phyloP scores from a whole-genome alignment of 129 eudicot genomes.

The Apium graveolens region DNA sequence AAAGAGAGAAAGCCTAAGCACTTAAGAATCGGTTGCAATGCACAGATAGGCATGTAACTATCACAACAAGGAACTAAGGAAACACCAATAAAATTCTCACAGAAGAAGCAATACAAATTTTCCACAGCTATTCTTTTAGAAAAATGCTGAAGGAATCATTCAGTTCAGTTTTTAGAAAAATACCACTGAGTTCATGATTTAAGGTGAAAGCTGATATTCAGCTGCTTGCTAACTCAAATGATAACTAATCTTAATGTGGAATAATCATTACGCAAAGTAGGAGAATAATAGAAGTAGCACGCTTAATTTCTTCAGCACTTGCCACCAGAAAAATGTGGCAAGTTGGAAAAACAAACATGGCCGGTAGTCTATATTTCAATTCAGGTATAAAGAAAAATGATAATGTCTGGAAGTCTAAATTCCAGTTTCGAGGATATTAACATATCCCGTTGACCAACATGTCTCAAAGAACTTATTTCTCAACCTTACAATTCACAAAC shows the following conservation, averaged over 20 bases:
- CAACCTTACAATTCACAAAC: background rate
- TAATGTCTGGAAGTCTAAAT: background rate
- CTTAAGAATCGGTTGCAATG: background rate
- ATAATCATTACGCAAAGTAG: background rate
- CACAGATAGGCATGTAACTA: background rate
- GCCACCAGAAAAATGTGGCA: background rate
- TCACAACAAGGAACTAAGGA: background rate
- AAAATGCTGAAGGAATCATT: background rate
- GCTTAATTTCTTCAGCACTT: background rate
- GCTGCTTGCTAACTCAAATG: background rate
- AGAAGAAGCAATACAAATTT: background rate
- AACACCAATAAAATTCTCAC: background rate
- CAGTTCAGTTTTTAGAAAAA: too few relatives aligned
- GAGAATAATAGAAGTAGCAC: background rate
- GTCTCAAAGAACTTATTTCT: background rate
- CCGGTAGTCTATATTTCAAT: background rate
- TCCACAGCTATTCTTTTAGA: background rate
- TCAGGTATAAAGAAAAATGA: too few relatives aligned
- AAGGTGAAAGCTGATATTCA: background rate
- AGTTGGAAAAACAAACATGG: background rate
- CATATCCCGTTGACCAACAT: background rate
- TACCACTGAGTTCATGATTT: too few relatives aligned
- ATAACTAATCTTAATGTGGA: background rate
- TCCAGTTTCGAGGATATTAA: background rate
- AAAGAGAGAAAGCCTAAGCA: background rate